Evolutionary conservation across 306 rosid species (phyloP), one percentile per base, ranked within the genome.

Genomic region (Cicer bijugum): DNA sequence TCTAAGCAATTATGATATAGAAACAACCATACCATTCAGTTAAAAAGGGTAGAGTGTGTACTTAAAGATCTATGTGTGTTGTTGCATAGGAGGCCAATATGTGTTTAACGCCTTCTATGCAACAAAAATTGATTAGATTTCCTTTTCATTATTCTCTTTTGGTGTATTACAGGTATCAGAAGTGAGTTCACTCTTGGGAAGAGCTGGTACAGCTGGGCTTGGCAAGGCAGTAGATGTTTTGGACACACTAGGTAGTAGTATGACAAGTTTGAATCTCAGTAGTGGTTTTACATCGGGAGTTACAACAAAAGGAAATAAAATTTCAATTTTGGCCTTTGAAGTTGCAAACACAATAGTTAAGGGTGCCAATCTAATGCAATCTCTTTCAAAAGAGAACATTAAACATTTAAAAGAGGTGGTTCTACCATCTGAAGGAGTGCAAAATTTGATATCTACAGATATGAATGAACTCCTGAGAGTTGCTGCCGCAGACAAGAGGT

Each of bases 171-270:
- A 95, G 99, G 99, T 95, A 20, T 90, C 99, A 55, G 99, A 95
- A 85, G 90, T 92, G 83, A 90, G 99, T 81, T 91, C 90, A 60
- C 89, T 89, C 76, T 80, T 95, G 83, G 97, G 97, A 42, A 85
- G 93, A 85, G 99, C 99, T 74, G 96, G 99, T 83, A 95, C 97
- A 60, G 97, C 80, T 43, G 96, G 99, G 84, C 86, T 95, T 69
- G 99, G 99, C 80, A 95, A 95, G 86, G 99, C 99, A 20, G 99
- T 92, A 50, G 99, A 95, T 37, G 99, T 95, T 76, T 85, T 95
- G 91, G 97, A 95, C 84, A 95, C 97, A 17, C 89, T 95, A 84
- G 97, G 97, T 23, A 95, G 99, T 82, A 95, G 99, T 77, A 88
- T 95, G 93, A 90, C 97, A 59, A 90, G 75, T 85, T 87, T 95